Conservation (phyloP, 805 yeast species). For the Kodamaea nitidulidarum region DNA sequence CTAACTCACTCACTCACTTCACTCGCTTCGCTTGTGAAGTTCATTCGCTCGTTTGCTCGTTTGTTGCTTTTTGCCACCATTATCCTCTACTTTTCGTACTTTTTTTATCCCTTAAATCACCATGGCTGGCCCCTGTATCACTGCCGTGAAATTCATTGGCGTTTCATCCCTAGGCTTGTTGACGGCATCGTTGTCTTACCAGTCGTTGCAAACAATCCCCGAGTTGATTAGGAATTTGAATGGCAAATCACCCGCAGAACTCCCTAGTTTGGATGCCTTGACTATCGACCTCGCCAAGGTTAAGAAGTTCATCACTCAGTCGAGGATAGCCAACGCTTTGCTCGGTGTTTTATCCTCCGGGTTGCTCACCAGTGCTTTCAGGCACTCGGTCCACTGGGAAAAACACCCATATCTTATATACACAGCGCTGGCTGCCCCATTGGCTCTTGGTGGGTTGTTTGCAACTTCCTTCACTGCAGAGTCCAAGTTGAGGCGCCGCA, state of each 20-base stretch:
- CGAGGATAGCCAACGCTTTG: constrained; percentile 21
- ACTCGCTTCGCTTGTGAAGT: no score
- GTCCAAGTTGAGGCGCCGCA: constrained; percentile 14
- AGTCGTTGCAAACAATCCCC: constrained; percentile 32
- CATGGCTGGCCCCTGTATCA: constrained; percentile 24
- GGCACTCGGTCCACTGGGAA: constrained; percentile 48
- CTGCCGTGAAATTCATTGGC: constrained; percentile 57
- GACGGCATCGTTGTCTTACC: constrained; percentile 47
- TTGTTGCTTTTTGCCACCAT: constrained; percentile 2
- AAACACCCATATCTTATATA: constrained; percentile 75
- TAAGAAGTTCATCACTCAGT: constrained; percentile 17
- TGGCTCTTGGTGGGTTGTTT: constrained; percentile 27
- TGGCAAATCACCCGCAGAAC: constrained; percentile 6
- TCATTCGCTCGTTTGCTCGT: no score
- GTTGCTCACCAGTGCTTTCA: constrained; percentile 53
- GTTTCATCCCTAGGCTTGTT: constrained; percentile 65
- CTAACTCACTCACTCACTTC: no score
- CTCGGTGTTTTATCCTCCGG: constrained; percentile 49
- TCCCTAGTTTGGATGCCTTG: constrained; percentile 5
- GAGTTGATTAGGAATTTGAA: constrained; percentile 26
- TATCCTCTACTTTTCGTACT: neutral
- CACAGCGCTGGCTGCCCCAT: constrained; percentile 52
- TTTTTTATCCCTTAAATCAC: constrained; percentile 5
- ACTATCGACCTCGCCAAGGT: constrained; percentile 17
- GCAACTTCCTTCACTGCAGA: constrained; percentile 17